Conservation (phyloP, 805 yeast genomes). For the Myxozyma udenii region DNA sequence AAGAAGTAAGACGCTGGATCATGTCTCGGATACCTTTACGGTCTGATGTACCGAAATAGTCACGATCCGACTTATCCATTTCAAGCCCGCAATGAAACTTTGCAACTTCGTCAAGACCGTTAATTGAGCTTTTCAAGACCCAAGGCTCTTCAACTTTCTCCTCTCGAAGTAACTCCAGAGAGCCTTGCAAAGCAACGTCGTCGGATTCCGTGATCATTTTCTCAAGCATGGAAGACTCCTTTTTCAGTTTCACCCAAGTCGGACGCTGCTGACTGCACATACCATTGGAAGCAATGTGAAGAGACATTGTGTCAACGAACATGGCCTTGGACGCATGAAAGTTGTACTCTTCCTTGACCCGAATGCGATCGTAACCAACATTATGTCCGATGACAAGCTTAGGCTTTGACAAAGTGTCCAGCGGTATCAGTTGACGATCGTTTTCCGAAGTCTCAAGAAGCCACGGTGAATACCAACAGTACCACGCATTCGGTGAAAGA, state of each 20-base stretch:
- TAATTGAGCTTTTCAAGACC: conserved; percentile 72
- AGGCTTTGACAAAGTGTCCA: conserved; percentile 50
- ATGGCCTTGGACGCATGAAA: conserved; percentile 66
- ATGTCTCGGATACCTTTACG: conserved; percentile 53
- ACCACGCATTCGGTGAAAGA: conserved; percentile 76
- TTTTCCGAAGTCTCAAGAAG: conserved; percentile 56
- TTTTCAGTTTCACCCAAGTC: conserved; percentile 53
- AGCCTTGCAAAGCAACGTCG: conserved; percentile 5
- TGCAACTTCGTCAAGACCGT: conserved; percentile 77
- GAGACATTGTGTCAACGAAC: conserved; percentile 85
- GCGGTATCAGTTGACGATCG: conserved; percentile 64
- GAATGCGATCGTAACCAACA: conserved; percentile 84
- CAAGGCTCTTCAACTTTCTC: conserved; percentile 56
- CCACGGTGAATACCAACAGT: conserved; percentile 90
- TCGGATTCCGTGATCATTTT: conserved; percentile 23
- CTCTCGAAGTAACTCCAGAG: conserved; percentile 3
- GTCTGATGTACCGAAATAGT: conserved; percentile 56
- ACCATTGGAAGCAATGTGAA: conserved; percentile 87
- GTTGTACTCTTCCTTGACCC: conserved; percentile 79
- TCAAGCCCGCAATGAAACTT: conserved; percentile 67
- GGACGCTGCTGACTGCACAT: conserved; percentile 90
- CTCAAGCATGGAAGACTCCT: conserved; percentile 27
- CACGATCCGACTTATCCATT: conserved; percentile 66
- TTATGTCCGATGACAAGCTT: conserved; percentile 84
- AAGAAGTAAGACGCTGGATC: conserved; percentile 61